A percentile compares a stretch with the other conserved stretches of the same genome.
These are phyloP conservation scores for Crepidotus variabilis DNA, from an alignment of 768 basidiomycete genomes.

Conservation along the genomic window DNA sequence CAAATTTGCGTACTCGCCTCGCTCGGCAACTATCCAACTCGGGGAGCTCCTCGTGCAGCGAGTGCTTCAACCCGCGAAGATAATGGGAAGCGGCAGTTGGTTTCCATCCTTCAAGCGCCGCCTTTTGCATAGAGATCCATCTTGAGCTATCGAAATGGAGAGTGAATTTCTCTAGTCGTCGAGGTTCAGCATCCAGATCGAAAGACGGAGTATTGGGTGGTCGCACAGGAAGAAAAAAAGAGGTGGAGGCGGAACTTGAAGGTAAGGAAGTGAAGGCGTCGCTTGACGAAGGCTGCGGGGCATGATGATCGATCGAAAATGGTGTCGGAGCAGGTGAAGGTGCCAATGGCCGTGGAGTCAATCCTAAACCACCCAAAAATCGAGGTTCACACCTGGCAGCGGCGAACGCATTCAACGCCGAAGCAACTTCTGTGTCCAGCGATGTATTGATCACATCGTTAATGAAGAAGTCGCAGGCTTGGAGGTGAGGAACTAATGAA, in stretches of 20 bases:
- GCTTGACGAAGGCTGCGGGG: neutral
- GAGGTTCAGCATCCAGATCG: neutral
- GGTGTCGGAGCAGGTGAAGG: neutral
- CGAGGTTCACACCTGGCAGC: slow-evolving; percentile 4
- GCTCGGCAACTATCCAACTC: slow-evolving; percentile 2
- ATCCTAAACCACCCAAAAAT: neutral
- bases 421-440: neutral
- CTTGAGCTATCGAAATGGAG: slow-evolving; percentile 6
- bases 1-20: neutral
- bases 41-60: slow-evolving; percentile 2
- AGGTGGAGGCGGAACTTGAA: neutral
- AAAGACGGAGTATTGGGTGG: neutral
- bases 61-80: slow-evolving; percentile 1
- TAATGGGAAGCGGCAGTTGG: neutral
- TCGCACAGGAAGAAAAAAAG: neutral
- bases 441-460: slow-evolving; percentile 3
- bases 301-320: neutral
- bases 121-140: slow-evolving; percentile 6
- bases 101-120: slow-evolving; percentile 4
- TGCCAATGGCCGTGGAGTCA: neutral
- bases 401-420: slow-evolving; percentile 5
- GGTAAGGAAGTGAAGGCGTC: neutral
- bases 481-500: slow-evolving; percentile 1
- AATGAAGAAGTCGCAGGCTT: slow-evolving; percentile 9
- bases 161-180: neutral